Evolutionary conservation across 805 yeast species (phyloP).

Genomic region (Myxozyma neotropica): DNA sequence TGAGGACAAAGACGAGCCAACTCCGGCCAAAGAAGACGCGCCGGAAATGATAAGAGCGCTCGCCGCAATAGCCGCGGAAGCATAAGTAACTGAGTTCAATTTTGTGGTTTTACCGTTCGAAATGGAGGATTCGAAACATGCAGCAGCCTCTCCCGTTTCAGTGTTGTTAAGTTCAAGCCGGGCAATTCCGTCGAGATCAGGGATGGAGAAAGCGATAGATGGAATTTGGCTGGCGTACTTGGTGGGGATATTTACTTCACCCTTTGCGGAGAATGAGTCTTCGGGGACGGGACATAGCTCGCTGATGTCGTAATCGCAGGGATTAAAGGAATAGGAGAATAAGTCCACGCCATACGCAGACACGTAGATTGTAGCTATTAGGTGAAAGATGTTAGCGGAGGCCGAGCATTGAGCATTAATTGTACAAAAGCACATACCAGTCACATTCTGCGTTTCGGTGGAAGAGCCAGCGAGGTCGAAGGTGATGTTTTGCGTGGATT

Average conservation of each 20-base stretch:
- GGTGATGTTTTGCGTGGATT: slow-evolving; percentile 23
- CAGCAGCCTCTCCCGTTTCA: slow-evolving; percentile 33
- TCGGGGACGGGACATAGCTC: slow-evolving; percentile 41
- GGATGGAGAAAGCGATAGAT: slow-evolving; percentile 41
- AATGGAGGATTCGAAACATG: slow-evolving; percentile 39
- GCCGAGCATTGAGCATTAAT: neutral
- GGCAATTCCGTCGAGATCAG: slow-evolving; percentile 43
- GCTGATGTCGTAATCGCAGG: slow-evolving; percentile 39
- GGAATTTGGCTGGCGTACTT: slow-evolving; percentile 39
- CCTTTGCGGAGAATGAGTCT: slow-evolving; percentile 36
- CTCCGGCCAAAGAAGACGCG: slow-evolving; percentile 29
- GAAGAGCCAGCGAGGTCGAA: slow-evolving; percentile 31
- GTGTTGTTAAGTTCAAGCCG: slow-evolving; percentile 34
- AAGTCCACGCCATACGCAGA: slow-evolving; percentile 40
- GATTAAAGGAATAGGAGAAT: slow-evolving; percentile 38
- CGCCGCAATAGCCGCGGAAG: slow-evolving; percentile 41
- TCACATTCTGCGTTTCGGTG: slow-evolving; percentile 18
- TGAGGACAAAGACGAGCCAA: slow-evolving; percentile 25
- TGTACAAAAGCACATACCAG: slow-evolving; percentile 13
- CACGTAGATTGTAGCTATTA: slow-evolving; percentile 29
- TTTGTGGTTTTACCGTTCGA: slow-evolving; percentile 42
- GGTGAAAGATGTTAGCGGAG: neutral
- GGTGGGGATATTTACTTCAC: slow-evolving; percentile 39
- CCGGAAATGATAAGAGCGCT: slow-evolving; percentile 37
- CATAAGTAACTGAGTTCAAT: slow-evolving; percentile 36